Percentiles rank a stretch among this genome's conserved stretches.
These are phyloP conservation scores for Trifolium repens DNA, from an alignment of 306 rosid species.

Conservation along the genomic window DNA sequence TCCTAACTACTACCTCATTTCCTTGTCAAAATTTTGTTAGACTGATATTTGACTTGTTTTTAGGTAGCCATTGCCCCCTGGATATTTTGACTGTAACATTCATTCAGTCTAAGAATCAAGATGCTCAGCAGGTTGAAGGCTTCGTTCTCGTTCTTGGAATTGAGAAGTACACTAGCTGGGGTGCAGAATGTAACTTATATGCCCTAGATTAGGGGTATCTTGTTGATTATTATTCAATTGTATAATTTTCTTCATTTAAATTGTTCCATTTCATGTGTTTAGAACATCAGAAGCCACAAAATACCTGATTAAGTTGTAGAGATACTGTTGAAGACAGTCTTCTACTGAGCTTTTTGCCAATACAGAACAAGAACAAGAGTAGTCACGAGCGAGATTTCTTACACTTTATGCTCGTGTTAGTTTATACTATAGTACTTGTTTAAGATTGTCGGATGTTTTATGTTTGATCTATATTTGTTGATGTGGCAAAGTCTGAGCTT, in stretches of 20 bases:
- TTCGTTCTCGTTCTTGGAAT: constrained; percentile 15
- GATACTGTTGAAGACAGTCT: constrained; percentile 22
- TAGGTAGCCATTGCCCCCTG: constrained; percentile 27
- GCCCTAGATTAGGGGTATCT: constrained; percentile 36
- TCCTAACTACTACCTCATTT: background rate
- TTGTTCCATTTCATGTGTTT: constrained; percentile 2
- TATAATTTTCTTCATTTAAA: background rate
- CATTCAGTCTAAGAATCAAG: constrained; percentile 28
- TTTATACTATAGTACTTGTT: background rate
- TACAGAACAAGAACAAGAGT: background rate
- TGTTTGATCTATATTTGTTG: background rate
- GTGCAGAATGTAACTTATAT: constrained; percentile 27
- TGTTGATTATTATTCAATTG: constrained; percentile 13
- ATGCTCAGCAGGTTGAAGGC: constrained; percentile 30
- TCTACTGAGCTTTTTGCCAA: constrained; percentile 12
- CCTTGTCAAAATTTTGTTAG: background rate
- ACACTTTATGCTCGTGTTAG: background rate
- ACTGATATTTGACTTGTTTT: constrained; percentile 25
- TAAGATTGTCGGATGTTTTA: background rate
- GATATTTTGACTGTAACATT: constrained; percentile 1
- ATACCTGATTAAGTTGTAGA: constrained; percentile 18
- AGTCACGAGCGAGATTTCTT: background rate
- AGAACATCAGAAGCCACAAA: constrained; percentile 36
- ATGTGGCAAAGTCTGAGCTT: background rate
- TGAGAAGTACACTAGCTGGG: constrained; percentile 9